These are phyloP conservation scores for Dinochytrium kinnereticum DNA, from an alignment of 371 early-diverging fungal species.

Conservation along the genomic window DNA sequence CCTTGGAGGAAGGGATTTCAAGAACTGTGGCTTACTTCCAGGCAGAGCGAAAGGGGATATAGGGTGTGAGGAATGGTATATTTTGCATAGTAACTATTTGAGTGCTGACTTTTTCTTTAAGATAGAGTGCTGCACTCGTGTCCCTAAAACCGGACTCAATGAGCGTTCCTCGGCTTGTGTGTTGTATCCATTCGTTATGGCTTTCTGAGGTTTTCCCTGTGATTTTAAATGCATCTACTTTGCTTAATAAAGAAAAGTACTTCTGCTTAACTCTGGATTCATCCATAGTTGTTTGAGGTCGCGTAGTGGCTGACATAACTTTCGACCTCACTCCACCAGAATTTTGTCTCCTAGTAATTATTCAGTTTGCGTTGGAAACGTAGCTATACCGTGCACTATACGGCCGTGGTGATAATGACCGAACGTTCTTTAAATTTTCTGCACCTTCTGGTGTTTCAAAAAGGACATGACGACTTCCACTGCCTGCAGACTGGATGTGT, in stretches of 20 bases:
- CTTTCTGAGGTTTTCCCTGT: neutral
- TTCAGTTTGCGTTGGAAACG: neutral
- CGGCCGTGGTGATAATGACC: conserved; percentile 38
- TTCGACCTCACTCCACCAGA: conserved; percentile 37
- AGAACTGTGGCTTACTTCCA: conserved; percentile 45
- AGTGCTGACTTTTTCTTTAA: conserved; percentile 15
- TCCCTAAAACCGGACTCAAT: neutral
- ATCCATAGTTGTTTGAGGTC: conserved; percentile 45
- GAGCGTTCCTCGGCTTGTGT: neutral
- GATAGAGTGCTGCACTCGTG: neutral
- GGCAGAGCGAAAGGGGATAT: conserved; percentile 5
- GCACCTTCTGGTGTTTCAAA: conserved; percentile 39
- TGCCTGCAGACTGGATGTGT: too few relatives aligned
- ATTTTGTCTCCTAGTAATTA: conserved; percentile 30
- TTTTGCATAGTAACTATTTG: neutral
- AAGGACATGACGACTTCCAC: conserved; percentile 40
- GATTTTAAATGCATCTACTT: neutral
- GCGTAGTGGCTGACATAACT: neutral
- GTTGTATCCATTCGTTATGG: neutral
- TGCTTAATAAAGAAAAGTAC: neutral
- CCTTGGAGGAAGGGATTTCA: conserved; percentile 72
- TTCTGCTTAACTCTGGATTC: conserved; percentile 24
- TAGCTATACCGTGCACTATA: conserved; percentile 39
- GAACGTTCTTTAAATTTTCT: conserved; percentile 19
- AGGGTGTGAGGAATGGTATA: neutral